phyloP scores from a whole-genome alignment of 441 rosid species.

The Eruca vesicaria region DNA sequence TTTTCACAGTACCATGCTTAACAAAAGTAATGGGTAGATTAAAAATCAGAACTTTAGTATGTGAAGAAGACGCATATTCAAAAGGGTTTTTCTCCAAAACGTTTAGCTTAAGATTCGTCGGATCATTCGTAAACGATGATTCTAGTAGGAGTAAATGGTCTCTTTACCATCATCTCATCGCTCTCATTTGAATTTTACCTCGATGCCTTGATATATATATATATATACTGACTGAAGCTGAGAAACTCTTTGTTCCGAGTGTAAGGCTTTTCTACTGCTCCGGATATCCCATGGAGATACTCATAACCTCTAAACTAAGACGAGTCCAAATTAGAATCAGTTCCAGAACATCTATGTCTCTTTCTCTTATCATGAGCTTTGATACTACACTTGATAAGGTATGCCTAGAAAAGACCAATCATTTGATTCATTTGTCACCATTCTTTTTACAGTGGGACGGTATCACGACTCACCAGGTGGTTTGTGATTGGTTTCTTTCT shows the following conservation, averaged over 20 bases:
- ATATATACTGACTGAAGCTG: not conserved
- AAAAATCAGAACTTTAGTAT: not conserved
- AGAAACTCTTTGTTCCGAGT: not conserved
- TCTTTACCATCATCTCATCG: not conserved
- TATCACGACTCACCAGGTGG: not conserved
- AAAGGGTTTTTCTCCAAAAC: not conserved
- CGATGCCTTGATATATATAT: not conserved
- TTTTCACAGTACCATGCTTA: not conserved
- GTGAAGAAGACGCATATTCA: not conserved
- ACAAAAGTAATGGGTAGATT: not conserved
- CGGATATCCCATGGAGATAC: not conserved
- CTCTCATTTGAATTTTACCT: not conserved
- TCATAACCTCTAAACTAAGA: not conserved
- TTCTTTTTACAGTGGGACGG: not conserved
- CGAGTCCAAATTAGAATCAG: not conserved
- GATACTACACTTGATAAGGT: not conserved
- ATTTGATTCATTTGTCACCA: not conserved
- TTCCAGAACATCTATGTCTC: not conserved
- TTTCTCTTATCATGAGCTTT: not conserved
- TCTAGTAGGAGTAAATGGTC: not conserved
- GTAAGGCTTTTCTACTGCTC: not conserved
- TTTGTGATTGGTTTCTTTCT: not conserved
- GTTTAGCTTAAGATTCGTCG: constrained; percentile 17
- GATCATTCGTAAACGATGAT: constrained; percentile 4
- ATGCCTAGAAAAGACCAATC: not conserved